Base-by-base conservation (phyloP, 257 asterid species). In the Solanum megistacrolobum region DNA sequence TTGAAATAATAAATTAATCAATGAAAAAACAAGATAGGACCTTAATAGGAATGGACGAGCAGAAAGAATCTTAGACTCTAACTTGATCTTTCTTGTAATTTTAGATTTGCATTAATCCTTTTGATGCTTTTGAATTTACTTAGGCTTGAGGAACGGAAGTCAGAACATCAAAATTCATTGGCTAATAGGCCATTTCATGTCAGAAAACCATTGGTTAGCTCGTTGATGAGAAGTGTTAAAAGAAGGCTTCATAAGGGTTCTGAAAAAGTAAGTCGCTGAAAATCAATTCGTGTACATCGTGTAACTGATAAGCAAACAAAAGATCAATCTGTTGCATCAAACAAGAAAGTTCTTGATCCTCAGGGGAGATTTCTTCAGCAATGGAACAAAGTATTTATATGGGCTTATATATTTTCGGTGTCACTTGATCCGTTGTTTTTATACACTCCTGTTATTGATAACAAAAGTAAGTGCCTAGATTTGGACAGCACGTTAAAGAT, bases 401-500 rank as follows among this genome's bases (percentile, higher is more conserved):
- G 92, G 12, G 88, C 92, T 27, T 92, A 94, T 84, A 31, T 92
- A 34, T 69, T 94, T 16, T 93, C 93, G 3, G 92, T 92, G 69
- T 89, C 94, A 3, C 31, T 94, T 34, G 96, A 94, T 83, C 98
- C 96, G 6, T 66, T 93, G 21, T 94, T 94, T 93, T 93, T 94
- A 89, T 94, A 94, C 92, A 89, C 92, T 88, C 96, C 95, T 11
- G 92, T 90, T 25, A 79, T 94, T 39, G 92, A 92, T 20, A 58
- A 43, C 86, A 13, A 9, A 5, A 86, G 29, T 5, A 88, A 82
- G 13, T 94, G 98, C 89, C 91, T 94, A 12, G 89, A 91, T 41
- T 58, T 91, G 88, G 96, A 94, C 68, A 39, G 75, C 60, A 82
- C 85, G 0, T 81, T 94, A 7, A 86, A 89, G 93, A 92, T 91